phyloP scores from a whole-genome alignment of 163 green algal genomes.

The Chlorella variabilis region DNA sequence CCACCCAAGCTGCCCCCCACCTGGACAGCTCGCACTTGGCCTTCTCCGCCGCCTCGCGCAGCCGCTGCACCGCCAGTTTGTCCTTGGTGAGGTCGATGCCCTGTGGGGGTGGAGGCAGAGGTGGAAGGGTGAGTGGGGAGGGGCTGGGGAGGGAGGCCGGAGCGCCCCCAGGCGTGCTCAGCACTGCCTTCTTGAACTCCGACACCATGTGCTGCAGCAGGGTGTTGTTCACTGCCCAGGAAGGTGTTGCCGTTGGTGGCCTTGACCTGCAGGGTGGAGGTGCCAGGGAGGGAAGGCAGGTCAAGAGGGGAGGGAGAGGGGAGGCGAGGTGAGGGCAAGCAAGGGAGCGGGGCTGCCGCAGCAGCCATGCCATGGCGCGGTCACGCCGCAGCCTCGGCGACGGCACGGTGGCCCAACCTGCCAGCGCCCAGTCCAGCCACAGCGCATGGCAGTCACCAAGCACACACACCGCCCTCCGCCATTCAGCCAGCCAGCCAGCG shows the following conservation, averaged over 20 bases:
- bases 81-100: slow-evolving; percentile 90
- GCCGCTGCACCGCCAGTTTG: slow-evolving; percentile 89
- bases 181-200: slow-evolving; percentile 85
- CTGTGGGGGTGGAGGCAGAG: slow-evolving; percentile 24
- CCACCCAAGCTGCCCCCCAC: not conserved
- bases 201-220: slow-evolving; percentile 73
- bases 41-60: slow-evolving; percentile 86
- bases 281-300: not conserved
- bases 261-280: slow-evolving; percentile 91
- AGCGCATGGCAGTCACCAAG: too few relatives aligned
- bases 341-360: not conserved
- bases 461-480: too few relatives aligned
- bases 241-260: slow-evolving; percentile 98
- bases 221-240: slow-evolving; percentile 92
- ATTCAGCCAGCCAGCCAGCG: too few relatives aligned
- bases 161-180: not conserved
- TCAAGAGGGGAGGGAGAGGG: not conserved
- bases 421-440: too few relatives aligned
- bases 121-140: not conserved
- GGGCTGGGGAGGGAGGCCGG: not conserved
- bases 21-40: slow-evolving; percentile 86
- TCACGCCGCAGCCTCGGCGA: too few relatives aligned
- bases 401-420: too few relatives aligned
- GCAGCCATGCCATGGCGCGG: not conserved
- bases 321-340: not conserved